A percentile compares a stretch with the other conserved stretches of the same genome.
Conservation (phyloP, 108 stramenopile species). For the Nitzschia sp. region DNA sequence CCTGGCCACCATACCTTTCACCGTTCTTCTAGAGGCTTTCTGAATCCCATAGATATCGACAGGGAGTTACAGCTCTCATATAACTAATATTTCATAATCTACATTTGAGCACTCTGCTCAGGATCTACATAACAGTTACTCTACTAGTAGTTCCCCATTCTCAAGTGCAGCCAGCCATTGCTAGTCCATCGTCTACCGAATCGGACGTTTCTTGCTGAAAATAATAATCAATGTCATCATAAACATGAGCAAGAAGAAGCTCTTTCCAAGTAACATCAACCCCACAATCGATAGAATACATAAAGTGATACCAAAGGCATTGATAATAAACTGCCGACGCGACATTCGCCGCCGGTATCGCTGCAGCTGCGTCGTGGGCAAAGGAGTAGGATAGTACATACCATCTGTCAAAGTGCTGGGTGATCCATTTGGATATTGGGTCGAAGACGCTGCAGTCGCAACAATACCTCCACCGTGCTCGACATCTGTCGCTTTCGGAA, state of each 20-base stretch:
- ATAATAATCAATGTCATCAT: conserved; percentile 3
- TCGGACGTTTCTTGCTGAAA: not conserved
- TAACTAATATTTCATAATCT: too few species aligned
- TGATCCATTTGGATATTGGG: too few species aligned
- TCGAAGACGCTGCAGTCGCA: not conserved
- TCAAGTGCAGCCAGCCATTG: too few species aligned
- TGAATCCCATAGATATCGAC: too few species aligned
- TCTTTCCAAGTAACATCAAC: not conserved
- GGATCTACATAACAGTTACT: too few species aligned
- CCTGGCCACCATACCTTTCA: too few species aligned
- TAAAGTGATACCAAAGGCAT: not conserved
- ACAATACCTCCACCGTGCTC: not conserved
- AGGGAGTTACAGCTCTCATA: too few species aligned
- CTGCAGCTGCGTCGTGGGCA: not conserved
- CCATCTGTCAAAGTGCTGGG: not conserved
- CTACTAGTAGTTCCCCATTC: too few species aligned
- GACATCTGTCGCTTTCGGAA: conserved; percentile 8
- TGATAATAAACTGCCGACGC: not conserved
- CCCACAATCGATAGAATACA: not conserved
- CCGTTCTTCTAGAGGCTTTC: too few species aligned
- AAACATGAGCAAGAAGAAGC: conserved; percentile 6
- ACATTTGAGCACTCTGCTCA: too few species aligned
- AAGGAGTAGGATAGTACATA: not conserved
- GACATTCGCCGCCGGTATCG: not conserved
- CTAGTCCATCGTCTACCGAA: too few species aligned